Evolutionary conservation across 2,329 filamentous ascomycete species (phyloP).

Genomic region (Alternaria brassicae): DNA sequence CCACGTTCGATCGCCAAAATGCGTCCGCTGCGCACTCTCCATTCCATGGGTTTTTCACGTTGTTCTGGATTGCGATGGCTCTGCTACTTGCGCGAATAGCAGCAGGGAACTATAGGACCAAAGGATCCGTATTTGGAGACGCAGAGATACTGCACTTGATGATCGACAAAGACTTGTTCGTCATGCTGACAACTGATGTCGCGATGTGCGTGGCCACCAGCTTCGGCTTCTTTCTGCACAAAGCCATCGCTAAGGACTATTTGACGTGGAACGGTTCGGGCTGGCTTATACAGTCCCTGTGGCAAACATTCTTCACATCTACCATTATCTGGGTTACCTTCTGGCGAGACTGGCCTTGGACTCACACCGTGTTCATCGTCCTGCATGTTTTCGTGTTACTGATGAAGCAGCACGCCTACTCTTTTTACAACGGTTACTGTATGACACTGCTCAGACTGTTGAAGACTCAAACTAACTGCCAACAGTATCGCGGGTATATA

Average conservation of each 20-base stretch:
- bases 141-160: conserved; percentile 77
- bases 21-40: conserved; percentile 68
- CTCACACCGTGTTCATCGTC: conserved; percentile 79
- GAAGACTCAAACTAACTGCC: not conserved
- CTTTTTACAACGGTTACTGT: conserved; percentile 78
- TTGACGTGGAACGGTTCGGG: conserved; percentile 72
- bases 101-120: conserved; percentile 70
- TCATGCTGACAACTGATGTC: conserved; percentile 68
- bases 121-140: conserved; percentile 72
- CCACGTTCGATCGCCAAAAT: conserved; percentile 77
- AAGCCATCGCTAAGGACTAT: conserved; percentile 63
- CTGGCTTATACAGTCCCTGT: conserved; percentile 78
- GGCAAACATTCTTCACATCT: conserved; percentile 71
- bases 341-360: conserved; percentile 81
- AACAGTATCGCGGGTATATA: conserved; percentile 57
- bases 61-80: conserved; percentile 77
- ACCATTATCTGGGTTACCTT: conserved; percentile 70
- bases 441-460: conserved; percentile 23
- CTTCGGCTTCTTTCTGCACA: conserved; percentile 71
- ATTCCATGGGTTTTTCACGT: conserved; percentile 79
- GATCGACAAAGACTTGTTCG: conserved; percentile 62
- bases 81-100: conserved; percentile 72
- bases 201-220: conserved; percentile 71
- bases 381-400: conserved; percentile 77
- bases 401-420: conserved; percentile 85